Conservation (phyloP, 768 basidiomycete genomes). For the Dioszegia aurantiaca region DNA sequence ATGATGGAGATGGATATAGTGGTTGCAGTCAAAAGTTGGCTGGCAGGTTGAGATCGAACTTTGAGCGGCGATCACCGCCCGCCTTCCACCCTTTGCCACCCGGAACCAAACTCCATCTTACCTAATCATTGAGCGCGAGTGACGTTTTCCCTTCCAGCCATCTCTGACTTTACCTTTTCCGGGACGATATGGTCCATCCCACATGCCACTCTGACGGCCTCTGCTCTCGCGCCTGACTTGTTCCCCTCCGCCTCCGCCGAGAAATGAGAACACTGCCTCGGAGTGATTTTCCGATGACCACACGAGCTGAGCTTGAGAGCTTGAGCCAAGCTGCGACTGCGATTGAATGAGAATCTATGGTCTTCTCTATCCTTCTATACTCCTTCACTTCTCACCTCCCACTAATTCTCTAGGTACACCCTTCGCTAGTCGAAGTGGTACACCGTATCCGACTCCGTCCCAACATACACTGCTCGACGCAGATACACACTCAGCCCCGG, state of each 20-base stretch:
- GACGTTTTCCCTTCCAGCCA: constrained; percentile 4
- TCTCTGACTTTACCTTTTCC: too few relatives aligned
- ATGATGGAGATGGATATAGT: neutral
- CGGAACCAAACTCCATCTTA: neutral
- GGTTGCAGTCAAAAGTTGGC: neutral
- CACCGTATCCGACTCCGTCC: neutral
- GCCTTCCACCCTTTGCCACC: neutral
- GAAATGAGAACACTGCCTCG: too few relatives aligned
- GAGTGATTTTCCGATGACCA: neutral
- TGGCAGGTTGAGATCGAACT: constrained; percentile 4
- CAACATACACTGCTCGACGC: constrained; percentile 14
- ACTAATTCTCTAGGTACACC: constrained; percentile 9
- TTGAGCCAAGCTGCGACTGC: neutral
- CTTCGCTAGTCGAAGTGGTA: constrained; percentile 24
- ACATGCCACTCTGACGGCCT: neutral
- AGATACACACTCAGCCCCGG: constrained; percentile 30
- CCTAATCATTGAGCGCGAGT: constrained; percentile 7
- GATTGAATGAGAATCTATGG: neutral
- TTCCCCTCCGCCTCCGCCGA: too few relatives aligned
- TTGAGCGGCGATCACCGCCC: neutral
- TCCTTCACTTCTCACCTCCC: neutral
- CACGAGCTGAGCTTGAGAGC: neutral
- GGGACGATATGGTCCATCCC: constrained; percentile 6
- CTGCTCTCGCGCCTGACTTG: neutral
- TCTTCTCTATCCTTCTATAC: constrained; percentile 12